These are phyloP conservation scores for Daldinia bambusicola DNA, from an alignment of 495 filamentous ascomycete genomes.

Conservation along the genomic window DNA sequence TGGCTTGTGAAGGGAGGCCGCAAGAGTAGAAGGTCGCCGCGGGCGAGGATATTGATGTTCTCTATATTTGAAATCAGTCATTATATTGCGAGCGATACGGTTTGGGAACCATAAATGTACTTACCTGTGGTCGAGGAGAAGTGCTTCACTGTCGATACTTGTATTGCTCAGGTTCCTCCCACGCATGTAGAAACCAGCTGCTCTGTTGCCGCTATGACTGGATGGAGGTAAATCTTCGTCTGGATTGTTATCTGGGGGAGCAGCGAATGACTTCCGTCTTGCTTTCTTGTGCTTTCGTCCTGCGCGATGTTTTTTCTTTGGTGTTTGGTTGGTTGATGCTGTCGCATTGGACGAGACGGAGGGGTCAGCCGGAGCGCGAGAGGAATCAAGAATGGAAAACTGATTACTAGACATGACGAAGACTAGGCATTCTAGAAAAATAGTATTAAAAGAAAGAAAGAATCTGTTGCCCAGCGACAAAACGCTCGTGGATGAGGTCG, in stretches of 20 bases:
- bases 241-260: slow-evolving; percentile 57
- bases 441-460: background rate
- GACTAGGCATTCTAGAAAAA: slow-evolving; percentile 16
- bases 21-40: slow-evolving; percentile 66
- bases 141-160: slow-evolving; percentile 81
- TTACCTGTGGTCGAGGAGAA: slow-evolving; percentile 86
- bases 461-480: background rate
- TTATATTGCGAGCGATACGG: background rate
- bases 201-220: slow-evolving; percentile 47
- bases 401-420: slow-evolving; percentile 46
- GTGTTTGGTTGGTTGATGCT: slow-evolving; percentile 25
- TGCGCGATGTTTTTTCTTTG: slow-evolving; percentile 55
- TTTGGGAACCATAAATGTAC: slow-evolving; percentile 54
- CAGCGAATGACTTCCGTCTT: slow-evolving; percentile 72
- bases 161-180: slow-evolving; percentile 74
- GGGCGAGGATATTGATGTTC: slow-evolving; percentile 76
- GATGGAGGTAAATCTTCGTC: slow-evolving; percentile 51
- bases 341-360: slow-evolving; percentile 40
- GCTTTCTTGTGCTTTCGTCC: slow-evolving; percentile 68
- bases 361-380: slow-evolving; percentile 26
- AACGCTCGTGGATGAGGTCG: background rate
- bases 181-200: slow-evolving; percentile 67
- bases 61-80: slow-evolving; percentile 53
- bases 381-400: slow-evolving; percentile 40
- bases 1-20: slow-evolving; percentile 51